Conservation (phyloP, 495 filamentous ascomycete species). For the Sporormia fimetaria region DNA sequence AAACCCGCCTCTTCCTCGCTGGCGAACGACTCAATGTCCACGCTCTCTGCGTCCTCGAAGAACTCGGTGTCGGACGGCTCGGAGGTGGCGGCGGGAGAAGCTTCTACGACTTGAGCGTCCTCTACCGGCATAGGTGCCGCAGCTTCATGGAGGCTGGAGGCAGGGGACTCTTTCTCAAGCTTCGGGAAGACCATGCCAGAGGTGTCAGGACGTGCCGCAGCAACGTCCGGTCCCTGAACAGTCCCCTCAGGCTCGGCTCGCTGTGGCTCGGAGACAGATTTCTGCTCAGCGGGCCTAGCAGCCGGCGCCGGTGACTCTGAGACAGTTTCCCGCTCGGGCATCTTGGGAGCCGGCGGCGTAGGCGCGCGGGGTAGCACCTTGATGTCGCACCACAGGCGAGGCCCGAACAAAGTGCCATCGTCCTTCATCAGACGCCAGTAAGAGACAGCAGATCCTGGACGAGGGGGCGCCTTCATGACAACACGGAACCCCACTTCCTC, state of each 20-base stretch:
- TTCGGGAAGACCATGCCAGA: slow-evolving; percentile 94
- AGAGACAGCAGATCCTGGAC: slow-evolving; percentile 67
- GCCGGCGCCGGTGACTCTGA: slow-evolving; percentile 12
- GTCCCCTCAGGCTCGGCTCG: slow-evolving; percentile 20
- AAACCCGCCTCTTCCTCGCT: slow-evolving; percentile 61
- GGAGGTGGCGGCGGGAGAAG: slow-evolving; percentile 8
- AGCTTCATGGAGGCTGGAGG: slow-evolving; percentile 61
- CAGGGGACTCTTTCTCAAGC: slow-evolving; percentile 87
- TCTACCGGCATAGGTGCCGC: slow-evolving; percentile 22
- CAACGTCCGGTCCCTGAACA: too few relatives aligned
- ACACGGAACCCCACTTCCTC: slow-evolving; percentile 73
- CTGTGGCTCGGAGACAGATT: slow-evolving; percentile 13
- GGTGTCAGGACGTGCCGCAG: too few relatives aligned
- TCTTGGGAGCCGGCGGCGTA: slow-evolving; percentile 2
- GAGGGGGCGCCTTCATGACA: slow-evolving; percentile 62
- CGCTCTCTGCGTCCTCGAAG: slow-evolving; percentile 32
- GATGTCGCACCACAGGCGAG: slow-evolving; percentile 91
- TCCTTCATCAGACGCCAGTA: slow-evolving; percentile 90
- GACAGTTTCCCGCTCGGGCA: slow-evolving; percentile 17
- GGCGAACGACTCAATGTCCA: slow-evolving; percentile 33
- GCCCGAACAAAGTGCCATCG: slow-evolving; percentile 74
- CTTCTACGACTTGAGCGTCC: slow-evolving; percentile 8
- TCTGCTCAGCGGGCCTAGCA: slow-evolving; percentile 14
- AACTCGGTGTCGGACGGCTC: slow-evolving; percentile 13
- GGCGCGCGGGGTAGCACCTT: slow-evolving; percentile 27